Conservation (phyloP, 768 basidiomycete species). For the Panus rudis region DNA sequence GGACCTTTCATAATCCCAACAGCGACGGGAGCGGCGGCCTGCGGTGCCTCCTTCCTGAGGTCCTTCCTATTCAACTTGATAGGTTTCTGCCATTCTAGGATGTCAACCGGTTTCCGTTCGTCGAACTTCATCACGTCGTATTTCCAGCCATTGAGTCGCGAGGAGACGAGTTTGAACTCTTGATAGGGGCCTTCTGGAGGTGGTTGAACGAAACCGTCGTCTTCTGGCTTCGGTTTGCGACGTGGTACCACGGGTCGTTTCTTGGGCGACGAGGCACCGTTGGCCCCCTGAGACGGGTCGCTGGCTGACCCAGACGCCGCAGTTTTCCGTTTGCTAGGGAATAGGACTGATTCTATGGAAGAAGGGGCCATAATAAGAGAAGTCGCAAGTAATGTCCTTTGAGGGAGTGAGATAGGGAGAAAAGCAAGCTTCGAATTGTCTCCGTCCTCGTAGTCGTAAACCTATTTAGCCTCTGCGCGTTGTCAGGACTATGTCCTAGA, state of each 20-base stretch:
- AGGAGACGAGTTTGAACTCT: slow-evolving; percentile 76
- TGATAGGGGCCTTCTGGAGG: slow-evolving; percentile 62
- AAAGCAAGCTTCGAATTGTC: no score
- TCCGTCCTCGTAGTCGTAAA: no score
- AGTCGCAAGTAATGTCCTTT: no score
- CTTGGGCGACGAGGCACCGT: slow-evolving; percentile 7
- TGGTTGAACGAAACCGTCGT: no score
- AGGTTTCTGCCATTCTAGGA: slow-evolving; percentile 61
- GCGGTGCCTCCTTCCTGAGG: slow-evolving; percentile 38
- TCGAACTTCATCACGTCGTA: slow-evolving; percentile 93
- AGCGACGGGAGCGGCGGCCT: slow-evolving; percentile 36
- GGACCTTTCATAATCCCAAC: slow-evolving; percentile 71
- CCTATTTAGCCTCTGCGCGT: no score
- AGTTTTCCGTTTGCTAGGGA: neutral
- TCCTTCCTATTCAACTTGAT: slow-evolving; percentile 89
- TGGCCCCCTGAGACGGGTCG: slow-evolving; percentile 1
- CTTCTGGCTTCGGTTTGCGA: slow-evolving; percentile 48
- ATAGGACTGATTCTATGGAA: neutral
- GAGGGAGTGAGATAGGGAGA: no score
- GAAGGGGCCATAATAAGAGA: no score
- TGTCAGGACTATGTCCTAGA: no score
- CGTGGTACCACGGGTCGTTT: slow-evolving; percentile 17
- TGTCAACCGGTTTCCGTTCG: slow-evolving; percentile 63
- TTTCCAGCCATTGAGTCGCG: slow-evolving; percentile 79
- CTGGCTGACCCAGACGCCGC: slow-evolving; percentile 1